These are phyloP conservation scores for Cucurbita pepo DNA, from an alignment of 306 rosid genomes.

Conservation along the genomic window DNA sequence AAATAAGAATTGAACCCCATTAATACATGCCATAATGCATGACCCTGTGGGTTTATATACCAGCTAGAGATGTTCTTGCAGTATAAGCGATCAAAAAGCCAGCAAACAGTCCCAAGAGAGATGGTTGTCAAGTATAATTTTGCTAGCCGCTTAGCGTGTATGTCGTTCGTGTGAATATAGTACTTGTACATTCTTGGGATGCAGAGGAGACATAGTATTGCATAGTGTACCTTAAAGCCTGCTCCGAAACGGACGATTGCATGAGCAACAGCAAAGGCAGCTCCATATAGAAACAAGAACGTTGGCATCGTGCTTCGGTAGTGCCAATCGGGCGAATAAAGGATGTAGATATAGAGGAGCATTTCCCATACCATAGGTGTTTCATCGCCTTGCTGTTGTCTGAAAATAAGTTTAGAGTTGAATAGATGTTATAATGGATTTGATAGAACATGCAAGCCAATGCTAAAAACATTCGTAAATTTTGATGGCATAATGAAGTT, in stretches of 20 bases:
- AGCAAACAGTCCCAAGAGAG: constrained; percentile 31
- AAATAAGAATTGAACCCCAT: constrained; percentile 64
- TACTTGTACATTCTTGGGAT: constrained; percentile 90
- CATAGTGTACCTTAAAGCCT: constrained; percentile 64
- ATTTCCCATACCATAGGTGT: constrained; percentile 95
- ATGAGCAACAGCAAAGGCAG: constrained; percentile 40
- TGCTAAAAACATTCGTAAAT: neutral
- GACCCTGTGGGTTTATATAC: constrained; percentile 66
- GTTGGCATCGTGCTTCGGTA: constrained; percentile 79
- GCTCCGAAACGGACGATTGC: constrained; percentile 32
- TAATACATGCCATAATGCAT: constrained; percentile 68
- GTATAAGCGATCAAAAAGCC: constrained; percentile 48
- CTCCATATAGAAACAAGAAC: constrained; percentile 59
- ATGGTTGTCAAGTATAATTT: constrained; percentile 45
- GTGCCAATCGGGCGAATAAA: constrained; percentile 87
- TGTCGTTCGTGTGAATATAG: constrained; percentile 48
- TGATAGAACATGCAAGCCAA: too few relatives aligned
- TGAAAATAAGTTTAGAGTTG: constrained; percentile 11
- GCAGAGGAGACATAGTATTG: constrained; percentile 60
- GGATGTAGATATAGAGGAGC: constrained; percentile 69
- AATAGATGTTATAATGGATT: neutral
- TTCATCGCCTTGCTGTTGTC: constrained; percentile 85
- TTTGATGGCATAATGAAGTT: neutral
- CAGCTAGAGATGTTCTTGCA: constrained; percentile 47
- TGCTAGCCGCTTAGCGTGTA: constrained; percentile 48